Percentiles rank a stretch among this genome's conserved stretches.
phyloP scores from a whole-genome alignment of 192 early-diverging fungal genomes.

The Rhizophagus clarus region DNA sequence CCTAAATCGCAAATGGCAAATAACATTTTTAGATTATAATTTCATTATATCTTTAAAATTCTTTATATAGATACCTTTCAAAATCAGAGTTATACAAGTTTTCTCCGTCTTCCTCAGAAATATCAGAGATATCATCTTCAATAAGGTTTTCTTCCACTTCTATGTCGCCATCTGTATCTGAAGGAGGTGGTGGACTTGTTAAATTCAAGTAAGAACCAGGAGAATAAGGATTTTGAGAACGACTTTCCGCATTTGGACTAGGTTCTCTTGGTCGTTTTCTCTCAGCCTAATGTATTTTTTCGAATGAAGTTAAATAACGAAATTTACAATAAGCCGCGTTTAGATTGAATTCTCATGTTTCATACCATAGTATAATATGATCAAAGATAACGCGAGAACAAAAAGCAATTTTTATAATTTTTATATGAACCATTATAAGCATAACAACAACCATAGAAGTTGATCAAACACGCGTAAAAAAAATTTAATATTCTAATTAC shows the following conservation, averaged over 20 bases:
- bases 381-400: too few relatives aligned
- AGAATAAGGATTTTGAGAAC: slow-evolving; percentile 26
- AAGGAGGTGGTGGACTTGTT: slow-evolving; percentile 47
- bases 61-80: slow-evolving; percentile 63
- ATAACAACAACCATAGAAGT: too few relatives aligned
- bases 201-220: slow-evolving; percentile 46
- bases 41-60: not conserved
- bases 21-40: not conserved
- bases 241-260: slow-evolving; percentile 27
- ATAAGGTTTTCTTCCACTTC: slow-evolving; percentile 55
- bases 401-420: too few relatives aligned
- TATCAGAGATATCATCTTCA: slow-evolving; percentile 49
- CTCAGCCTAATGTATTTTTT: slow-evolving; percentile 35
- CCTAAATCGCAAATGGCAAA: slow-evolving; percentile 41
- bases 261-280: slow-evolving; percentile 61
- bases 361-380: too few relatives aligned
- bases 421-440: too few relatives aligned
- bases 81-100: slow-evolving; percentile 87
- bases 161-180: slow-evolving; percentile 53
- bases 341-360: too few relatives aligned
- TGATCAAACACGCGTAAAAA: too few relatives aligned
- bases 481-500: too few relatives aligned
- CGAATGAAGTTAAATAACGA: too few relatives aligned
- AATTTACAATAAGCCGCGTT: too few relatives aligned
- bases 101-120: slow-evolving; percentile 75